These are phyloP conservation scores for Starmera quercuum DNA, from an alignment of 805 yeast species.

Conservation along the genomic window DNA sequence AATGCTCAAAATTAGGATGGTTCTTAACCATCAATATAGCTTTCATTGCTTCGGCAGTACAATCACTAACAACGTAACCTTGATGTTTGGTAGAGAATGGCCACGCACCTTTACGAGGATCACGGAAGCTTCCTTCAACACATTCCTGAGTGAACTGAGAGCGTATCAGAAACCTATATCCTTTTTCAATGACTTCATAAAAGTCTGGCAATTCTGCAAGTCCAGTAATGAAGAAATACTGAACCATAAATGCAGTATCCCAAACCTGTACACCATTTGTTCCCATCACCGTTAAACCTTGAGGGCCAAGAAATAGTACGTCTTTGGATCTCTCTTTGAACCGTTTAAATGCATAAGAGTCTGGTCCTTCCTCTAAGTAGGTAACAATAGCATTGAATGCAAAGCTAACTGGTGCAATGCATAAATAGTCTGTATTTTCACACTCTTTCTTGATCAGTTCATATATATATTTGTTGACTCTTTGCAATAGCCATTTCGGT, in stretches of 20 bases:
- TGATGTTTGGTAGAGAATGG: constrained; percentile 94
- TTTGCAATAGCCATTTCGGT: constrained; percentile 62
- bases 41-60: constrained; percentile 93
- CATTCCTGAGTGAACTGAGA: constrained; percentile 85
- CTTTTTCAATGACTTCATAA: constrained; percentile 51
- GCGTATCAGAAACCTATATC: constrained; percentile 64
- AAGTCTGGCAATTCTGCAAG: constrained; percentile 63
- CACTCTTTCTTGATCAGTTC: constrained; percentile 67
- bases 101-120: constrained; percentile 84
- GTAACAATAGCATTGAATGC: constrained; percentile 77
- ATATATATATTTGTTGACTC: constrained; percentile 45
- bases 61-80: constrained; percentile 94
- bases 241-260: constrained; percentile 92
- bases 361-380: constrained; percentile 59
- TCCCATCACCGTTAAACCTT: constrained; percentile 92
- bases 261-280: constrained; percentile 97
- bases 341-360: constrained; percentile 51
- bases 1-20: constrained; percentile 40
- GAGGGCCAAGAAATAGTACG: constrained; percentile 74
- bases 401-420: constrained; percentile 91
- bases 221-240: constrained; percentile 74
- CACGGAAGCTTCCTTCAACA: constrained; percentile 72
- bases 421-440: constrained; percentile 67
- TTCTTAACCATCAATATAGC: constrained; percentile 88
- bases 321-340: constrained; percentile 62